These are phyloP conservation scores for Thelonectria blattea DNA, from an alignment of 2,329 filamentous ascomycete species.

Conservation along the genomic window DNA sequence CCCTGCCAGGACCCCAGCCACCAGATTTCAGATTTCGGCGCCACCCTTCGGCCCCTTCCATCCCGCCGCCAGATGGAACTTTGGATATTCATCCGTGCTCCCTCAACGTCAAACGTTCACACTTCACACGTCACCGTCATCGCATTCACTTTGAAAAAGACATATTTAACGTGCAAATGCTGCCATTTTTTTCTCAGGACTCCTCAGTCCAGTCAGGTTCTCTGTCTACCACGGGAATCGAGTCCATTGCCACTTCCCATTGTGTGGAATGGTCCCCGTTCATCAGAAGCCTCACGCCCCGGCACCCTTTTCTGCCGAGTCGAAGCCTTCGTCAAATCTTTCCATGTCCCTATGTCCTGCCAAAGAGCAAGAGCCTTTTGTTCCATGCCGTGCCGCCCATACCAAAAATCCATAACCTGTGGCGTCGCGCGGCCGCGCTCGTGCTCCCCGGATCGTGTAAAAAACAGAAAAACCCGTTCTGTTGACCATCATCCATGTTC, in stretches of 20 bases:
- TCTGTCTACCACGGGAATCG: slow-evolving; percentile 43
- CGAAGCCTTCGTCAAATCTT: slow-evolving; percentile 37
- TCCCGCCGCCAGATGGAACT: background rate
- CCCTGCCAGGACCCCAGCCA: too few relatives aligned
- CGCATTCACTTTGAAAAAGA: background rate
- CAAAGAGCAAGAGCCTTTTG: slow-evolving; percentile 41
- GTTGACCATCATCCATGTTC: slow-evolving; percentile 42
- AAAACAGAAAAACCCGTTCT: slow-evolving; percentile 46
- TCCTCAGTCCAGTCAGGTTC: slow-evolving; percentile 43
- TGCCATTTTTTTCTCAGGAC: slow-evolving; percentile 42
- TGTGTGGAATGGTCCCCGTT: slow-evolving; percentile 34
- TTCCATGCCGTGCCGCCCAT: slow-evolving; percentile 43
- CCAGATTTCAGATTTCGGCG: background rate
- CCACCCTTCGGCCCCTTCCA: background rate
- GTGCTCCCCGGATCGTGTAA: slow-evolving; percentile 43
- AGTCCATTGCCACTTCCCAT: slow-evolving; percentile 31
- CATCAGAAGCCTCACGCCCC: slow-evolving; percentile 38
- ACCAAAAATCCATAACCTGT: slow-evolving; percentile 47
- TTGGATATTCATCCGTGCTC: background rate
- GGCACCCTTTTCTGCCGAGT: slow-evolving; percentile 33
- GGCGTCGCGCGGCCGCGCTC: slow-evolving; percentile 47
- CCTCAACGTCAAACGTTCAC: background rate
- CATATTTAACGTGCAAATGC: slow-evolving; percentile 28
- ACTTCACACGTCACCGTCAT: background rate
- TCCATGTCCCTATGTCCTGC: slow-evolving; percentile 40